These are phyloP conservation scores for Microstegium vimineum DNA, from an alignment of 176 grass and related monocot genomes.

Conservation along the genomic window DNA sequence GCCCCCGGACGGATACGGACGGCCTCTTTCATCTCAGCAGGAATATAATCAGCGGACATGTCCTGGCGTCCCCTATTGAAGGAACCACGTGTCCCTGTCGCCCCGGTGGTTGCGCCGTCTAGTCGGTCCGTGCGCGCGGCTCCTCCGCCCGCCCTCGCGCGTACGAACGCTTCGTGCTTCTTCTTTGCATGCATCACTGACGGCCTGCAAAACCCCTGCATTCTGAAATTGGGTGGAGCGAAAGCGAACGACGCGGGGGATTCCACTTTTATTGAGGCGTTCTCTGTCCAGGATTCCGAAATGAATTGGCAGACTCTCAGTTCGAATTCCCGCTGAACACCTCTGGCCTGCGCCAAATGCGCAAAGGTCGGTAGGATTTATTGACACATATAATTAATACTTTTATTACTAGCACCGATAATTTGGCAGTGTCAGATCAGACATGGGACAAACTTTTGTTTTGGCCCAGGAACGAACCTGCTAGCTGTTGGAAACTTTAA, in stretches of 20 bases:
- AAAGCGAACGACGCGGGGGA: background rate
- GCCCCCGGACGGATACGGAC: too few species aligned
- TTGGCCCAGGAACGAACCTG: too few species aligned
- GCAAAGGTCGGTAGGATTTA: too few species aligned
- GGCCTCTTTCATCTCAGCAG: background rate
- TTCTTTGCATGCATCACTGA: background rate
- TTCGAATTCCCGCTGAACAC: background rate
- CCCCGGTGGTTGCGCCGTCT: constrained; percentile 6
- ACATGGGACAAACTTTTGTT: too few species aligned
- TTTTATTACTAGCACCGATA: too few species aligned
- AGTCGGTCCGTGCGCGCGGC: background rate
- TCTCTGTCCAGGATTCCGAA: background rate
- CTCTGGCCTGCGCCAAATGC: background rate
- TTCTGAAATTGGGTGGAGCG: constrained; percentile 11
- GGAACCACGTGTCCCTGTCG: constrained; percentile 47
- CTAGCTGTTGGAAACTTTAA: background rate
- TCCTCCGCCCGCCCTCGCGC: background rate
- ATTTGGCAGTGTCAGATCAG: too few species aligned
- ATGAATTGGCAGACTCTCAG: background rate
- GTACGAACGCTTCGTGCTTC: background rate
- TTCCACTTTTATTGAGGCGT: background rate
- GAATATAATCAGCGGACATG: background rate
- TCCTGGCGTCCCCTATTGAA: constrained; percentile 17
- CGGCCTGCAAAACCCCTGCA: background rate
- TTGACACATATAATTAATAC: too few species aligned